phyloP scores from a whole-genome alignment of 371 early-diverging fungal genomes.

The Mortierella sp. region DNA sequence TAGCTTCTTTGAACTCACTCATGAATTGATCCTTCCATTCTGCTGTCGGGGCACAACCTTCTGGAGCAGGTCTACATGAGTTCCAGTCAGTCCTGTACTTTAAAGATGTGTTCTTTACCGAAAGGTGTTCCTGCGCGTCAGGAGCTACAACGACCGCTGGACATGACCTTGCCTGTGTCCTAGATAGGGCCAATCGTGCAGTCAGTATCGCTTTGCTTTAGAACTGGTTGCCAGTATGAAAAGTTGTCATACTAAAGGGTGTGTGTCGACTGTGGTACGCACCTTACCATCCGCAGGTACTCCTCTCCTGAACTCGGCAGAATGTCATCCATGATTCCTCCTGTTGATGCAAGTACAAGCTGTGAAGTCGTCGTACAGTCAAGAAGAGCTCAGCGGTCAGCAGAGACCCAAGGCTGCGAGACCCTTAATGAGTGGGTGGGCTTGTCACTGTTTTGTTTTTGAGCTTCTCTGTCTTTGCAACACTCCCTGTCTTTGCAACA shows the following conservation, averaged over 20 bases:
- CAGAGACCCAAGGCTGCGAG: no score
- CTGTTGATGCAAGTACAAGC: background rate
- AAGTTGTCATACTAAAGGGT: no score
- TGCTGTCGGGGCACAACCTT: constrained; percentile 34
- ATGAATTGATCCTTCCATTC: constrained; percentile 43
- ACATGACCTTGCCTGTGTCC: constrained; percentile 40
- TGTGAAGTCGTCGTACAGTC: no score
- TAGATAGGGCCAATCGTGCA: background rate
- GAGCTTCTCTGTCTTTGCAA: background rate
- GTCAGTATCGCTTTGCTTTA: no score
- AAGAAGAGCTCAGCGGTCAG: no score
- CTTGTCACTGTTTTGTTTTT: constrained; percentile 18
- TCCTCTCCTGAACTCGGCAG: constrained; percentile 60
- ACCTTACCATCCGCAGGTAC: constrained; percentile 62
- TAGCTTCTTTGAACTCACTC: constrained; percentile 14
- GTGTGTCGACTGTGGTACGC: background rate
- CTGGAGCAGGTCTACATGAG: constrained; percentile 41
- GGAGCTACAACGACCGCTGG: constrained; percentile 39
- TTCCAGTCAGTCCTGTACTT: constrained; percentile 45
- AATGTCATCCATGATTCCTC: constrained; percentile 25
- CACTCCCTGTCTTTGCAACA: constrained; percentile 1
- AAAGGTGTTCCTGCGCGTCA: constrained; percentile 17
- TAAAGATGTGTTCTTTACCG: constrained; percentile 40
- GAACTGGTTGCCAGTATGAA: no score
- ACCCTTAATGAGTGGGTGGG: no score